phyloP scores from a whole-genome alignment of 495 filamentous ascomycete genomes.

The Parathielavia appendiculata region DNA sequence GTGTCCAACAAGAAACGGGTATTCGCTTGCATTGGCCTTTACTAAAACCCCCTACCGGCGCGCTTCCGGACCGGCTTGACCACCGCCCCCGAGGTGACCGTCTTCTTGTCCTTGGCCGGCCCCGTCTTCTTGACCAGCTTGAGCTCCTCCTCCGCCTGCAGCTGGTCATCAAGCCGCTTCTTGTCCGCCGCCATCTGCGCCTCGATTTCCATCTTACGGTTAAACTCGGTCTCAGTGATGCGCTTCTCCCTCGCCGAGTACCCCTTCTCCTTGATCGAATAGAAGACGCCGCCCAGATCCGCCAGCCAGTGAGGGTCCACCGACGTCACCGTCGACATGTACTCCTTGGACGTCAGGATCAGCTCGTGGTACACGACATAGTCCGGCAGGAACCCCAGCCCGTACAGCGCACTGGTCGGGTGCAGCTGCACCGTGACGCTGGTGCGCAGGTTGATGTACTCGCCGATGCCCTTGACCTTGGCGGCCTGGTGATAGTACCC shows the following conservation, averaged over 20 bases:
- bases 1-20: neutral
- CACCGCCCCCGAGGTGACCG: slow-evolving; percentile 50
- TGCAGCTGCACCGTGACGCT: slow-evolving; percentile 91
- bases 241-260: slow-evolving; percentile 86
- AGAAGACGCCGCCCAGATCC: slow-evolving; percentile 97
- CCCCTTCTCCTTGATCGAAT: slow-evolving; percentile 95
- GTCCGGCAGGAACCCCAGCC: slow-evolving; percentile 87
- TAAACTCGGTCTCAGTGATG: slow-evolving; percentile 91
- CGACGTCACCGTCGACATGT: slow-evolving; percentile 95
- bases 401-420: slow-evolving; percentile 88
- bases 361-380: slow-evolving; percentile 99
- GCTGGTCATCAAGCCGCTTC: slow-evolving; percentile 59
- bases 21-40: neutral
- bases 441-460: slow-evolving; percentile 94
- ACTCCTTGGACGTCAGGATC: slow-evolving; percentile 94
- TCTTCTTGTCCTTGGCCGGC: slow-evolving; percentile 46
- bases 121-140: slow-evolving; percentile 44
- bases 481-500: slow-evolving; percentile 99
- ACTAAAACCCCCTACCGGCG: slow-evolving; percentile 29
- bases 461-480: slow-evolving; percentile 90
- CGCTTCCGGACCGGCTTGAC: slow-evolving; percentile 57
- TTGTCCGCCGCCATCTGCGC: slow-evolving; percentile 87
- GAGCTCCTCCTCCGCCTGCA: slow-evolving; percentile 43
- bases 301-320: slow-evolving; percentile 98
- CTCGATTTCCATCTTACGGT: slow-evolving; percentile 92